phyloP scores from a whole-genome alignment of 2,329 filamentous ascomycete species.

The Penicillium sp. region DNA sequence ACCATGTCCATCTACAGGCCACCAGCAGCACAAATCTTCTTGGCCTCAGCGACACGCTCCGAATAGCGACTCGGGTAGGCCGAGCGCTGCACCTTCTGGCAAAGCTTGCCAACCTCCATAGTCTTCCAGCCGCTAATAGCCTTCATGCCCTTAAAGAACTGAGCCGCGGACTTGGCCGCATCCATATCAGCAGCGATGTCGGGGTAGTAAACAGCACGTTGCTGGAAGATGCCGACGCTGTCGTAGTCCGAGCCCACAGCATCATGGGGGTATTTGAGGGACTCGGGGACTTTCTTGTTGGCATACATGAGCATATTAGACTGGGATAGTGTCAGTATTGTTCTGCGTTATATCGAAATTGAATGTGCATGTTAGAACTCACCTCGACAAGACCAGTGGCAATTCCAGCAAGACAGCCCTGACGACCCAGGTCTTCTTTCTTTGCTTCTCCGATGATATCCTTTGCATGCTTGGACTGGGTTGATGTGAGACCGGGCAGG shows the following conservation, averaged over 20 bases:
- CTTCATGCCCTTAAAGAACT: constrained; percentile 18
- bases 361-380: neutral
- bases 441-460: constrained; percentile 18
- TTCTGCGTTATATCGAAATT: too few relatives aligned
- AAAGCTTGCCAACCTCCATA: constrained; percentile 17
- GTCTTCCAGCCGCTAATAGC: constrained; percentile 14
- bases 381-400: constrained; percentile 19
- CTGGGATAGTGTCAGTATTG: constrained; percentile 1
- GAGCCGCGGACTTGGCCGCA: constrained; percentile 13
- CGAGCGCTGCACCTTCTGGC: constrained; percentile 20
- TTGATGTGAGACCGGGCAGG: constrained; percentile 14
- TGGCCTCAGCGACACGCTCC: constrained; percentile 9
- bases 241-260: constrained; percentile 17
- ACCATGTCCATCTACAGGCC: constrained; percentile 5
- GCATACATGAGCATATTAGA: constrained; percentile 17
- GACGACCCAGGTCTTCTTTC: constrained; percentile 12
- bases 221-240: constrained; percentile 22
- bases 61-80: constrained; percentile 13
- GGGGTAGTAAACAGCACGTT: constrained; percentile 16
- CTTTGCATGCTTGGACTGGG: constrained; percentile 15
- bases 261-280: constrained; percentile 18
- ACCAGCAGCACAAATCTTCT: constrained; percentile 13
- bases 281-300: constrained; percentile 14
- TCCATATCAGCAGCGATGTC: constrained; percentile 19
- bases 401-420: constrained; percentile 18